Conservation (phyloP, 2,329 filamentous ascomycete species). For the Cadophora luteo-olivacea region DNA sequence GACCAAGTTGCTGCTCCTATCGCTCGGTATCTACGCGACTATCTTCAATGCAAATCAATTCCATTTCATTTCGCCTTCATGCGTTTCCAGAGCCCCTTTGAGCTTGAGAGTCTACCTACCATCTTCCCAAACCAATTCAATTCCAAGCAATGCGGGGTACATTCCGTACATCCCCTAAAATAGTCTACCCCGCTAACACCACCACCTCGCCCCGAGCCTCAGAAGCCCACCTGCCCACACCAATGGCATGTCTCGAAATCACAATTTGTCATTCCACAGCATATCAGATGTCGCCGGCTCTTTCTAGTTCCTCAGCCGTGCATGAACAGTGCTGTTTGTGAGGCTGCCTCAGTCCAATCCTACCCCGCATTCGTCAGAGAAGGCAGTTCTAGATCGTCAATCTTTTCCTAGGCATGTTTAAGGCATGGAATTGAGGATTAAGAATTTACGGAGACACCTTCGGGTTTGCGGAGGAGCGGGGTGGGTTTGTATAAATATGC, state of each 20-base stretch:
- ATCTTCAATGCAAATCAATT: too few relatives aligned
- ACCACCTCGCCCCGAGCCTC: background rate
- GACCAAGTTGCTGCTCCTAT: too few relatives aligned
- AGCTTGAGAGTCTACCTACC: too few relatives aligned
- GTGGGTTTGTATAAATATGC: background rate
- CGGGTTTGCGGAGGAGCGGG: background rate
- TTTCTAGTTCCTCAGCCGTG: background rate
- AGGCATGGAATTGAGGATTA: background rate
- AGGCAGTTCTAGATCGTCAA: background rate
- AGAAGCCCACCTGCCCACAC: background rate
- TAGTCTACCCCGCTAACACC: constrained; percentile 1
- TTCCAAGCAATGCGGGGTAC: background rate
- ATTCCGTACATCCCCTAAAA: background rate
- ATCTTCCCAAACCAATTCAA: too few relatives aligned
- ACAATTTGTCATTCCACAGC: constrained; percentile 4
- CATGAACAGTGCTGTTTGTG: constrained; percentile 3
- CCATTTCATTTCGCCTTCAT: too few relatives aligned
- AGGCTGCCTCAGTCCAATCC: background rate
- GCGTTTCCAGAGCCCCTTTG: too few relatives aligned
- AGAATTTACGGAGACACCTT: background rate
- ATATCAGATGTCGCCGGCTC: background rate
- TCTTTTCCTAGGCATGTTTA: background rate
- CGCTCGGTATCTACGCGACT: too few relatives aligned
- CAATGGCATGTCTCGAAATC: background rate
- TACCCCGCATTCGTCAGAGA: background rate